A percentile compares a stretch with the other conserved stretches of the same genome.
Conservation (phyloP, 805 yeast species). For the Saccharomycopsis guyanensis region DNA sequence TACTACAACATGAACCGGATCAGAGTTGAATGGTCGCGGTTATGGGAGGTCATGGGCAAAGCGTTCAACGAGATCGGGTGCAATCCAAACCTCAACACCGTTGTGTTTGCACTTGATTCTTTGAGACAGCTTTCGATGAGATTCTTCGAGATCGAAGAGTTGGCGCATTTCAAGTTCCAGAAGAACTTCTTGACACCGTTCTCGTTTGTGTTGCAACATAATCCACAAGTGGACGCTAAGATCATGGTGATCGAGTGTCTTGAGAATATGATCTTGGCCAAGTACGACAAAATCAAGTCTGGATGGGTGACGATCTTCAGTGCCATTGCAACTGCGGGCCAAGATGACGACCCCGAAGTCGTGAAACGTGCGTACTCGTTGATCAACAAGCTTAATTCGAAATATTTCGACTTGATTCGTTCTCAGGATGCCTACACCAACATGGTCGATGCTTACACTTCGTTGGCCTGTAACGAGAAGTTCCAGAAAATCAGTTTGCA, state of each 20-base stretch:
- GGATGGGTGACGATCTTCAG: conserved; percentile 93
- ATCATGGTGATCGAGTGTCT: conserved; percentile 89
- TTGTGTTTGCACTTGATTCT: conserved; percentile 88
- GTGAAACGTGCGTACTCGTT: conserved; percentile 43
- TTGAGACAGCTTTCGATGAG: conserved; percentile 87
- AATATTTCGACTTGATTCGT: conserved; percentile 54
- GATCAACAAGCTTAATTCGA: conserved; percentile 62
- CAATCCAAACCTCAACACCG: conserved; percentile 66
- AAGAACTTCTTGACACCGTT: conserved; percentile 90
- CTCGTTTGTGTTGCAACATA: conserved; percentile 65
- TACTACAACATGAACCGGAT: conserved; percentile 96
- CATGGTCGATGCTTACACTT: conserved; percentile 68
- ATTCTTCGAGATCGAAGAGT: conserved; percentile 87
- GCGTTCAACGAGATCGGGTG: conserved; percentile 83
- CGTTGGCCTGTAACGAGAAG: conserved; percentile 73
- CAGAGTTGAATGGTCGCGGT: conserved; percentile 90
- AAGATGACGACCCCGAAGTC: conserved; percentile 45
- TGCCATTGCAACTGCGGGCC: conserved; percentile 69
- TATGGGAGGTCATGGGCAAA: conserved; percentile 91
- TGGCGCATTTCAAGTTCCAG: conserved; percentile 93
- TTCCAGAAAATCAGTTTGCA: conserved; percentile 77
- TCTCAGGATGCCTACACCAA: conserved; percentile 38
- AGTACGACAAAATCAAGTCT: conserved; percentile 67
- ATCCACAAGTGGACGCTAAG: conserved; percentile 61
- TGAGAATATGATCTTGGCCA: conserved; percentile 73